These are phyloP conservation scores for Ceratobasidium sp. DNA, from an alignment of 1,284 basidiomycete species.

Conservation along the genomic window DNA sequence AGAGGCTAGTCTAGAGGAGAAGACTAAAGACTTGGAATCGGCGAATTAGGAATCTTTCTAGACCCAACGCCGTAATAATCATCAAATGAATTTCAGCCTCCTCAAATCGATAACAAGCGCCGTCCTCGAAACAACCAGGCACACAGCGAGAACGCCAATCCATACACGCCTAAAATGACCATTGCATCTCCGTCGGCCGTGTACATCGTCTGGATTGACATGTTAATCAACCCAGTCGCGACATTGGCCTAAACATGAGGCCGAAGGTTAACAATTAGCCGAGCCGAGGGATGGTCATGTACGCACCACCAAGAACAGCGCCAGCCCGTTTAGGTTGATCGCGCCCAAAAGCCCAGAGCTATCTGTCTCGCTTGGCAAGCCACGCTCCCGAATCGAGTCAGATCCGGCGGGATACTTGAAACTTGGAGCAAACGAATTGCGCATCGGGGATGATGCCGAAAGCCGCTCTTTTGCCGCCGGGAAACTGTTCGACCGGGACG, in stretches of 20 bases:
- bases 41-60: not conserved
- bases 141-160: constrained; percentile 68
- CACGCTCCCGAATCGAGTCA: constrained; percentile 19
- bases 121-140: constrained; percentile 69
- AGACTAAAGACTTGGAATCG: not conserved
- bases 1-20: too few species aligned
- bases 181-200: constrained; percentile 71
- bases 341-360: constrained; percentile 78
- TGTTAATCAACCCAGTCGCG: constrained; percentile 87
- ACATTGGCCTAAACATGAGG: constrained; percentile 79
- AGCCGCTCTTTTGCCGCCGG: constrained; percentile 50
- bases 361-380: not conserved
- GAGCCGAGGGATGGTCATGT: not conserved
- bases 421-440: constrained; percentile 55
- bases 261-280: constrained; percentile 6
- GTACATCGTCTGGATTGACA: constrained; percentile 89
- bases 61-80: not conserved
- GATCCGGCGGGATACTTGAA: constrained; percentile 53
- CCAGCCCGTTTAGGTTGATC: constrained; percentile 85
- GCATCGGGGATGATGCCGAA: constrained; percentile 58
- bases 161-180: constrained; percentile 76
- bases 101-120: constrained; percentile 52
- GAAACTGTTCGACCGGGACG: constrained; percentile 40
- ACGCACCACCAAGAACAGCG: constrained; percentile 86
- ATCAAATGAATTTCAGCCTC: not conserved